Evolutionary conservation across 768 basidiomycete genomes (phyloP).

Genomic region (Cystobasidium onofrii): DNA sequence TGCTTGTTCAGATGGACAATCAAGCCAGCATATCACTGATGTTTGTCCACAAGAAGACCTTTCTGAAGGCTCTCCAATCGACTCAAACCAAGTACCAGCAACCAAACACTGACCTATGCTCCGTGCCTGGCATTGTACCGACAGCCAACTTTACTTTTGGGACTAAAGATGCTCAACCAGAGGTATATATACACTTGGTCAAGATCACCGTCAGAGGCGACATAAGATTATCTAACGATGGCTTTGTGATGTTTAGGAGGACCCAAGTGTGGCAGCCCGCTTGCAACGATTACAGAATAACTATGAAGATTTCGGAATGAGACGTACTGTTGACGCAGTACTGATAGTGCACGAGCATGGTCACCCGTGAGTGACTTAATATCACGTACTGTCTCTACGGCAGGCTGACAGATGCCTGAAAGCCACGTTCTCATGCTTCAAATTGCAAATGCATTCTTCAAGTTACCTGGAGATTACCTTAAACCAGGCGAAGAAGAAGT

Average conservation of each 20-base stretch:
- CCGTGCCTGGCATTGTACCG: not conserved
- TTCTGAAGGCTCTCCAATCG: too few relatives aligned
- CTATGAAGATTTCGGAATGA: slow-evolving; percentile 95
- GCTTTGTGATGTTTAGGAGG: slow-evolving; percentile 57
- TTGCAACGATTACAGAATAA: slow-evolving; percentile 89
- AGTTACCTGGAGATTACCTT: slow-evolving; percentile 99
- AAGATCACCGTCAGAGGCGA: not conserved
- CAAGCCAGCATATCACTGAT: not conserved
- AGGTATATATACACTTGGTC: slow-evolving; percentile 13
- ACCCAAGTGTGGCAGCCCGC: slow-evolving; percentile 88
- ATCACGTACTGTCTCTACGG: too few relatives aligned
- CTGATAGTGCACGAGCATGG: slow-evolving; percentile 92
- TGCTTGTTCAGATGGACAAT: not conserved
- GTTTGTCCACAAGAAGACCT: not conserved
- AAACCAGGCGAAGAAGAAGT: slow-evolving; percentile 91
- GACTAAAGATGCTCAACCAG: slow-evolving; percentile 86
- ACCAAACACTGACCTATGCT: not conserved
- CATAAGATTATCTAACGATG: not conserved
- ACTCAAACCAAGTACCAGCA: not conserved
- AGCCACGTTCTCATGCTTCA: slow-evolving; percentile 90
- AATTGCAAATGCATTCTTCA: slow-evolving; percentile 98
- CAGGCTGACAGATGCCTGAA: too few relatives aligned
- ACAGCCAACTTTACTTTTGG: slow-evolving; percentile 72
- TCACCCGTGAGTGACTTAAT: slow-evolving; percentile 48
- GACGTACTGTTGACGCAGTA: slow-evolving; percentile 71